A percentile compares a stretch with the other conserved stretches of the same genome.
phyloP scores from a whole-genome alignment of 2,329 filamentous ascomycete genomes.

The Boeremia lycopersici region DNA sequence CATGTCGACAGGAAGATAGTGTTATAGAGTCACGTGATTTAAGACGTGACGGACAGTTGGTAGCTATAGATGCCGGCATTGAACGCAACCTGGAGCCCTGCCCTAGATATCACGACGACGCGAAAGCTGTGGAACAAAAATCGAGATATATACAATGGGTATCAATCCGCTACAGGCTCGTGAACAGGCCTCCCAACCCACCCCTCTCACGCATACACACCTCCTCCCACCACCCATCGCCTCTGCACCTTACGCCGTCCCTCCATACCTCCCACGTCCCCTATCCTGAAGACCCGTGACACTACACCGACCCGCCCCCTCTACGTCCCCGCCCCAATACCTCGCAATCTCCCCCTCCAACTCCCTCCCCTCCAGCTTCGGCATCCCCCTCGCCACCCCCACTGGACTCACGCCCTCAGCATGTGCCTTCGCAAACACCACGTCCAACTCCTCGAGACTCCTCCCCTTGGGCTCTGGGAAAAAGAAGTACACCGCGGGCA shows the following conservation, averaged over 20 bases:
- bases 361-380: conserved; percentile 40
- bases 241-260: background rate
- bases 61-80: no score
- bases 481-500: conserved; percentile 65
- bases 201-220: background rate
- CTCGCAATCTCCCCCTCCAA: conserved; percentile 9
- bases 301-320: background rate
- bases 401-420: conserved; percentile 56
- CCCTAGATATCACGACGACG: no score
- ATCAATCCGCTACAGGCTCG: background rate
- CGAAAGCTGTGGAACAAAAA: no score
- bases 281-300: background rate
- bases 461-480: conserved; percentile 64
- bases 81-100: no score
- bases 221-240: background rate
- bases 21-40: no score
- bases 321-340: conserved; percentile 10
- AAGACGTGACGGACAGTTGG: no score
- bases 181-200: background rate
- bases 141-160: background rate
- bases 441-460: conserved; percentile 54
- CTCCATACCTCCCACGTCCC: background rate
- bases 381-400: conserved; percentile 56
- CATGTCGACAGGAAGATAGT: no score
- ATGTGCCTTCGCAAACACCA: conserved; percentile 64